phyloP scores from a whole-genome alignment of 176 grass and related monocot genomes.

The Triticum aestivum region DNA sequence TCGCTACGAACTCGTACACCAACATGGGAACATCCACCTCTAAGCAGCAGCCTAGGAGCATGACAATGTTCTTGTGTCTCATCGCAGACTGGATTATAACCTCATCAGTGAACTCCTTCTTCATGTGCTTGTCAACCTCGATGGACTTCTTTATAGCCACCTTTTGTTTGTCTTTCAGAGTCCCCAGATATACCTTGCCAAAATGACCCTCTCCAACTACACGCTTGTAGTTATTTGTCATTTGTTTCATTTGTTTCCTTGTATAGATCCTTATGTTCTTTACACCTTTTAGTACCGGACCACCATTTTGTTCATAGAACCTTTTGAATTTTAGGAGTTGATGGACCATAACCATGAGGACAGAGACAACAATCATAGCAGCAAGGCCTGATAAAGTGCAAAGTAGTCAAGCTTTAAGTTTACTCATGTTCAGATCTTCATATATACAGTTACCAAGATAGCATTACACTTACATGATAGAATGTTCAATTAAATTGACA shows the following conservation, averaged over 20 bases:
- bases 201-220: neutral
- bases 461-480: too few relatives aligned
- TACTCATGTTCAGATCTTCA: too few relatives aligned
- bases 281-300: neutral
- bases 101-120: conserved; percentile 27
- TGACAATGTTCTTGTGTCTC: too few relatives aligned
- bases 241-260: neutral
- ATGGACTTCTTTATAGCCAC: conserved; percentile 23
- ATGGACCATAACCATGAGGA: neutral
- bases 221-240: neutral
- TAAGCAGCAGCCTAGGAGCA: too few relatives aligned
- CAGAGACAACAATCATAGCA: neutral
- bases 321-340: neutral
- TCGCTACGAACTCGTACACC: conserved; percentile 20
- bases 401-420: neutral
- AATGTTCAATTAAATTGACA: too few relatives aligned
- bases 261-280: neutral
- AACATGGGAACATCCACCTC: conserved; percentile 1
- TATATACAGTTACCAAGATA: too few relatives aligned
- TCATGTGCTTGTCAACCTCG: neutral
- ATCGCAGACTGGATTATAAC: conserved; percentile 18
- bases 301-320: neutral
- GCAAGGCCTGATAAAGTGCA: neutral
- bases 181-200: conserved; percentile 17
- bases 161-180: neutral